Evolutionary conservation across 768 basidiomycete genomes (phyloP).

Genomic region (Kwoniella sp.): DNA sequence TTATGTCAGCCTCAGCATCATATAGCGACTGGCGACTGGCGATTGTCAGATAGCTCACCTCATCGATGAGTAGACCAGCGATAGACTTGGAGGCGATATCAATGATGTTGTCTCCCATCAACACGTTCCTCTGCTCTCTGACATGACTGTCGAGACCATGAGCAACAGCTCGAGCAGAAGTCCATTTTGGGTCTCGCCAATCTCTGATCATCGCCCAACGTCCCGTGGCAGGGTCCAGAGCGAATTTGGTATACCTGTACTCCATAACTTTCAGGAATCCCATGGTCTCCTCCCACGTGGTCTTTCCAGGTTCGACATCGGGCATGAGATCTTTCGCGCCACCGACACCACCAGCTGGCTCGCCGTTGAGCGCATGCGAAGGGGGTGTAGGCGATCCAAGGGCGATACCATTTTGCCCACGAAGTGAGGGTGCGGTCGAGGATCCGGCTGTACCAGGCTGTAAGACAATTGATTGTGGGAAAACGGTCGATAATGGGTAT

Average conservation of each 20-base stretch:
- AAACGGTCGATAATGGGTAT: slow-evolving; percentile 77
- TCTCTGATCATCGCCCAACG: slow-evolving; percentile 79
- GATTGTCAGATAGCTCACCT: slow-evolving; percentile 64
- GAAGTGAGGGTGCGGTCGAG: slow-evolving; percentile 33
- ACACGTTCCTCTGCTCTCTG: slow-evolving; percentile 66
- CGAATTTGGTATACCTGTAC: slow-evolving; percentile 90
- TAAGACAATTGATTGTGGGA: slow-evolving; percentile 59
- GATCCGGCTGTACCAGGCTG: slow-evolving; percentile 22
- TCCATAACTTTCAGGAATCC: slow-evolving; percentile 70
- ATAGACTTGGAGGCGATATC: slow-evolving; percentile 88
- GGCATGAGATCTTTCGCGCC: slow-evolving; percentile 55
- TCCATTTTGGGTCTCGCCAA: slow-evolving; percentile 84
- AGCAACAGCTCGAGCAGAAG: slow-evolving; percentile 65
- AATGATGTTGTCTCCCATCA: slow-evolving; percentile 85
- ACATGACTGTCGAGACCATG: slow-evolving; percentile 64
- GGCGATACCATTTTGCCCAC: slow-evolving; percentile 15
- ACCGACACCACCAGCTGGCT: slow-evolving; percentile 42
- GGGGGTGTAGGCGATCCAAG: slow-evolving; percentile 20
- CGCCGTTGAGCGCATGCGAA: slow-evolving; percentile 30
- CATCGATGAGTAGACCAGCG: slow-evolving; percentile 76
- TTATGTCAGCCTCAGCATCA: slow-evolving; percentile 5
- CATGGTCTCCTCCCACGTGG: slow-evolving; percentile 56
- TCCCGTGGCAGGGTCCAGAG: slow-evolving; percentile 79
- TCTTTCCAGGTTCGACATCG: slow-evolving; percentile 55
- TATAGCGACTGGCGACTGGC: not conserved